Conservation (phyloP, 768 basidiomycete species). For the Mycena albidolilacea region DNA sequence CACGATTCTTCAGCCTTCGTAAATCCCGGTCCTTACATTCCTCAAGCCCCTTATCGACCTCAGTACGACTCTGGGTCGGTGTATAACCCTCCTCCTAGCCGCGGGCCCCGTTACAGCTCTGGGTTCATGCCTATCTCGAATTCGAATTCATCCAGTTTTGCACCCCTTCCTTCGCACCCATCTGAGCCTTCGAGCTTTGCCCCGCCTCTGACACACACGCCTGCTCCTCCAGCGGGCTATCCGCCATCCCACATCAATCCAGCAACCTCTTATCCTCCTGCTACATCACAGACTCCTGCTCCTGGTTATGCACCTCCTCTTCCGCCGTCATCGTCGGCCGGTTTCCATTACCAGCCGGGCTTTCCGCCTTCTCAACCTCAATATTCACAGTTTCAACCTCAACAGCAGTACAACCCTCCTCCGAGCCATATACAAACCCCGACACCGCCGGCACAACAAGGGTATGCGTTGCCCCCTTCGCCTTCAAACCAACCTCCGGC, state of each 20-base stretch:
- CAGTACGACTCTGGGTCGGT: constrained; percentile 45
- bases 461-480: constrained; percentile 51
- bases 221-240: constrained; percentile 51
- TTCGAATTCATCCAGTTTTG: constrained; percentile 55
- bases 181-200: constrained; percentile 53
- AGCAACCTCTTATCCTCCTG: constrained; percentile 47
- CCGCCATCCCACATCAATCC: constrained; percentile 54
- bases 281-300: constrained; percentile 48
- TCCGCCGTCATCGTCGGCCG: constrained; percentile 50
- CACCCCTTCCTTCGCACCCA: constrained; percentile 52
- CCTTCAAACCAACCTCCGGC: constrained; percentile 54
- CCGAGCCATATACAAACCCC: constrained; percentile 48
- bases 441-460: constrained; percentile 52
- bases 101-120: constrained; percentile 78
- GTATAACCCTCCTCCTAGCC: constrained; percentile 54
- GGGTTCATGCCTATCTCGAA: constrained; percentile 74
- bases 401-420: constrained; percentile 56
- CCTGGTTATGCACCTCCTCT: constrained; percentile 42
- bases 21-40: constrained; percentile 45
- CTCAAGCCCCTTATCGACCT: constrained; percentile 57
- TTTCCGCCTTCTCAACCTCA: constrained; percentile 52
- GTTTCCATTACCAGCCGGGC: constrained; percentile 56
- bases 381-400: constrained; percentile 55
- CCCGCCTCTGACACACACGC: constrained; percentile 61
- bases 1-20: constrained; percentile 48